phyloP scores from a whole-genome alignment of 371 early-diverging fungal species.

The Rhizopus arrhizus region DNA sequence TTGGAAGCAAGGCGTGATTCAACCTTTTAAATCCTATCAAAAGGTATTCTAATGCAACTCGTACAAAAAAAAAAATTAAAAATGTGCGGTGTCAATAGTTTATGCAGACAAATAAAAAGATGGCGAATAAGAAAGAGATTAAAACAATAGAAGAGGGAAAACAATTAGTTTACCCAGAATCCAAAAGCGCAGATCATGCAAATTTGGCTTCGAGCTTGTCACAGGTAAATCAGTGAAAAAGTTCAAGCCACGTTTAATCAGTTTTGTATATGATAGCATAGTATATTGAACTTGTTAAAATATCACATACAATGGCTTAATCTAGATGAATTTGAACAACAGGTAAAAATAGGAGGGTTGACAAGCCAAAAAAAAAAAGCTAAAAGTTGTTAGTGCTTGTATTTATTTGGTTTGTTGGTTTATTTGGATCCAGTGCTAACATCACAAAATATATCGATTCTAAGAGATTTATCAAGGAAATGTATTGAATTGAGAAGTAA shows the following conservation, averaged over 20 bases:
- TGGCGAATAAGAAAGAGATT: conserved; percentile 17
- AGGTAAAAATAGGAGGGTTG: conserved; percentile 4
- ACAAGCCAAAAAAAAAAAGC: neutral
- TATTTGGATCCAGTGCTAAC: conserved; percentile 50
- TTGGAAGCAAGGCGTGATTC: conserved; percentile 36
- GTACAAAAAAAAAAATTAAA: neutral
- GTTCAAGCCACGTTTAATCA: neutral
- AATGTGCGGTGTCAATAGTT: neutral
- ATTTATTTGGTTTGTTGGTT: conserved; percentile 37
- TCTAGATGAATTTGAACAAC: conserved; percentile 16
- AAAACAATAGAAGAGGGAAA: conserved; percentile 14
- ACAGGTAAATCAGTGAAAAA: conserved; percentile 12
- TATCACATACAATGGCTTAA: conserved; percentile 39
- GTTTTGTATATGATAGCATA: conserved; percentile 13
- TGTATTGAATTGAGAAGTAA: conserved; percentile 32
- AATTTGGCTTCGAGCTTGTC: conserved; percentile 19
- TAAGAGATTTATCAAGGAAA: conserved; percentile 41
- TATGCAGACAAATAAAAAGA: conserved; percentile 18
- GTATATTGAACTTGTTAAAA: conserved; percentile 25
- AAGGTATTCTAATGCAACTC: conserved; percentile 16
- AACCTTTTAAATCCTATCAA: conserved; percentile 34
- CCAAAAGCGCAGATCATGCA: neutral
- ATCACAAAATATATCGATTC: conserved; percentile 33
- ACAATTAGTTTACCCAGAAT: conserved; percentile 3
- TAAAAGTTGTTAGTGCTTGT: conserved; percentile 26